Percentiles rank a stretch among this genome's conserved stretches.
These are phyloP conservation scores for Verruconis gallopava DNA, from an alignment of 2,329 filamentous ascomycete genomes.

Conservation along the genomic window DNA sequence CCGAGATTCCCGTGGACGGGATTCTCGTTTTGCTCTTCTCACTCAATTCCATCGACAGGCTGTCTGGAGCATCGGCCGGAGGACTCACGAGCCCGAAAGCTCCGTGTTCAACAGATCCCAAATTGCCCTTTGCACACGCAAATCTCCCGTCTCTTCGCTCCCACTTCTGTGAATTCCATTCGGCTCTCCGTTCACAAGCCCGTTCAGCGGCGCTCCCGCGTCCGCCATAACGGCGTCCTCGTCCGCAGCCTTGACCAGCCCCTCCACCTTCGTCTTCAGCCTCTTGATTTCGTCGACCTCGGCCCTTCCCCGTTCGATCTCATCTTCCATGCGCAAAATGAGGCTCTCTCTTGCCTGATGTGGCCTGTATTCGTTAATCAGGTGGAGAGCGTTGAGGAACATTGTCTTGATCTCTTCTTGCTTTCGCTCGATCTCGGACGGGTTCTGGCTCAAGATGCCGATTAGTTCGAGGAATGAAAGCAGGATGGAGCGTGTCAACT, in stretches of 20 bases:
- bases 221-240: background rate
- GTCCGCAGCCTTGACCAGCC: conserved; percentile 60
- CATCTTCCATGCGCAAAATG: conserved; percentile 77
- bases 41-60: no score
- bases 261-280: conserved; percentile 59
- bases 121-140: conserved; percentile 2
- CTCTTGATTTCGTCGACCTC: conserved; percentile 60
- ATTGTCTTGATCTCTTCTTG: conserved; percentile 67
- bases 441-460: conserved; percentile 55
- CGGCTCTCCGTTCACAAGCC: background rate
- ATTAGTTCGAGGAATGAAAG: conserved; percentile 81
- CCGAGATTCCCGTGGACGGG: no score
- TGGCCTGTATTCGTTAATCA: conserved; percentile 87
- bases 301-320: conserved; percentile 55
- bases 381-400: conserved; percentile 82
- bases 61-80: no score
- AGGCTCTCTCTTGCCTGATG: conserved; percentile 84
- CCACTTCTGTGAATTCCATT: background rate
- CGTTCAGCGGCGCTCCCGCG: background rate
- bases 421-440: conserved; percentile 53
- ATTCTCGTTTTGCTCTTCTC: no score
- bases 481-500: conserved; percentile 70
- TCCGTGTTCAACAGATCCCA: background rate
- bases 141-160: conserved; percentile 4
- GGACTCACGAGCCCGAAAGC: no score